phyloP scores from a whole-genome alignment of 495 filamentous ascomycete species.

The Podospora bellae-mahoneyi region DNA sequence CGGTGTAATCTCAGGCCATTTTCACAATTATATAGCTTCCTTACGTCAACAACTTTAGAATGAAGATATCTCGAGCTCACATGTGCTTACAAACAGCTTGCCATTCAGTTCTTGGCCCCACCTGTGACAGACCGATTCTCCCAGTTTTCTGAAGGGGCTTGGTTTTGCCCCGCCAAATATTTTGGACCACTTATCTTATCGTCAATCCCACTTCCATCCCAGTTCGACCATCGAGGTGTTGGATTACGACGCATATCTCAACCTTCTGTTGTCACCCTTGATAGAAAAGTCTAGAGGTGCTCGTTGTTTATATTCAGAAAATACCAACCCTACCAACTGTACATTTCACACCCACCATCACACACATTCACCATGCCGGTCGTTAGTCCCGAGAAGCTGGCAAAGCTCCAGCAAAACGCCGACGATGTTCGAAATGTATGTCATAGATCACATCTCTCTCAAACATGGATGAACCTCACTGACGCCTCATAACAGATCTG shows the following conservation, averaged over 20 bases:
- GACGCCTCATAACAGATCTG: slow-evolving; percentile 70
- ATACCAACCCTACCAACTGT: background rate
- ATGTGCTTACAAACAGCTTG: background rate
- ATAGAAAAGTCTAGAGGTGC: background rate
- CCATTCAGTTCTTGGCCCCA: background rate
- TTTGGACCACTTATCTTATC: slow-evolving; percentile 3
- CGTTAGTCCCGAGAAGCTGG: slow-evolving; percentile 80
- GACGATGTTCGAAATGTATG: slow-evolving; percentile 86
- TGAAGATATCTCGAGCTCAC: background rate
- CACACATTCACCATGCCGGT: slow-evolving; percentile 67
- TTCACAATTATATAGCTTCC: background rate
- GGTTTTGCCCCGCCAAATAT: slow-evolving; percentile 17
- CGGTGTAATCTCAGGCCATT: background rate
- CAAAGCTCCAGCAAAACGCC: slow-evolving; percentile 75
- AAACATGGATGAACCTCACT: background rate
- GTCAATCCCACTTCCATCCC: slow-evolving; percentile 23
- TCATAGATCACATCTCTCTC: background rate
- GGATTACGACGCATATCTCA: slow-evolving; percentile 2
- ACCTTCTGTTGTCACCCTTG: background rate
- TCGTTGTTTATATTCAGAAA: background rate
- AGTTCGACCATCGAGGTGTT: slow-evolving; percentile 19
- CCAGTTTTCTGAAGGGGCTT: background rate
- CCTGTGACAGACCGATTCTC: background rate
- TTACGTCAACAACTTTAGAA: background rate
- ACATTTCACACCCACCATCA: background rate